Evolutionary conservation across 208 protist species (phyloP), one percentile per base, ranked within the genome.

Genomic region (Leishmania arabica): DNA sequence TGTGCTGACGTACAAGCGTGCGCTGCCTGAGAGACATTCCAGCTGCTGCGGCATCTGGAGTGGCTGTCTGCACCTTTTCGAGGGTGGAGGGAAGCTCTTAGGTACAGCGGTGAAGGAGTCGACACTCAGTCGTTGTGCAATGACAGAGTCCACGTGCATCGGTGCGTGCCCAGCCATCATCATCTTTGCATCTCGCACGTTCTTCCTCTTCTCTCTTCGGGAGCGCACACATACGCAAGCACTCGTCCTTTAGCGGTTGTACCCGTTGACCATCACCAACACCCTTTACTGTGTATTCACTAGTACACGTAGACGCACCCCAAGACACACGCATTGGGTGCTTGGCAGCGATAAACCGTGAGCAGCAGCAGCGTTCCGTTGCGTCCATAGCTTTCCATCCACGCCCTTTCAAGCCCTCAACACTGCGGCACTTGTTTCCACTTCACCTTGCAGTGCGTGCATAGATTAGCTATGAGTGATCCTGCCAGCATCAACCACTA

Each of bases 401-500:
- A 2, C 68, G 11, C 11, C 42, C 15, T 53, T 17, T 3, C 24
- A 27, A 8, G 24, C 0, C 45, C 11, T 45, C 68, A 13, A 37
- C 45, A 53, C 9, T 37, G 1, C 13, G n/a, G 45, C 45, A 19
- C 42, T 49, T 19, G 37, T 51, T 3, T 42, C 40, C 40, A 42
- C 3, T 51, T 45, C 19, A 27, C 40, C 24, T 24, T 15, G 15
- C 68, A 31, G 7, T 2, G n/a, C 13, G n/a, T 73, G 45, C 11
- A 37, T 27, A 6, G 68, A 0, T 54, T 45, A 21, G n/a, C 9
- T 15, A 90, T 90, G 87, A 85, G 79, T 76, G 81, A 90, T 19
- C 89, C 90, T 19, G 88, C 90, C 3, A 82, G 71, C 17, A 83
- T 96, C 66, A 85, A 96, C 78, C 84, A 93, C 75, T 96, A 96